Percentiles rank a stretch among this genome's conserved stretches.
These are phyloP conservation scores for Paecilomyces dactylethromorphus DNA, from an alignment of 2,329 filamentous ascomycete species.

Conservation along the genomic window DNA sequence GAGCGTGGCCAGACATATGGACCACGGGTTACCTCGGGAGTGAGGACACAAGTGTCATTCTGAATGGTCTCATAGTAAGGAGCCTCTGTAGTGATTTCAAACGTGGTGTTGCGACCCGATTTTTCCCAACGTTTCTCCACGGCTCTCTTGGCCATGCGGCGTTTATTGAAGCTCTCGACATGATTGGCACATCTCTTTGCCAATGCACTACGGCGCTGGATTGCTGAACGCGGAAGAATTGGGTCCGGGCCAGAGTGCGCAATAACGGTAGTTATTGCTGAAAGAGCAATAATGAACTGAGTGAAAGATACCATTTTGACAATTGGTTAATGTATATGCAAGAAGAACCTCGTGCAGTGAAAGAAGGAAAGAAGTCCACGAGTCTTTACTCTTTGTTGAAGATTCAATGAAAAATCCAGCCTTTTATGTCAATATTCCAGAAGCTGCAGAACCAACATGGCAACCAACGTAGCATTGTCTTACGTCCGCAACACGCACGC, in stretches of 20 bases:
- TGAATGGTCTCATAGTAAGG: slow-evolving; percentile 15
- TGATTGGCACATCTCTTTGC: neutral
- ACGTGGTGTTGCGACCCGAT: neutral
- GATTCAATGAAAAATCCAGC: too few relatives aligned
- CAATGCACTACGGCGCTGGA: neutral
- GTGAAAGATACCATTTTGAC: neutral
- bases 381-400: too few relatives aligned
- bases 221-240: neutral
- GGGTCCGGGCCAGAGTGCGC: neutral
- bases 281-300: neutral
- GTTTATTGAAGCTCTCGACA: neutral
- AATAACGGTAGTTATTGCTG: neutral
- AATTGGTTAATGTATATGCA: neutral
- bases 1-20: slow-evolving; percentile 30
- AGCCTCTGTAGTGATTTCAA: slow-evolving; percentile 2
- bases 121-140: neutral
- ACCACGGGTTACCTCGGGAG: slow-evolving; percentile 29
- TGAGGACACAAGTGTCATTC: slow-evolving; percentile 26
- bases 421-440: too few relatives aligned
- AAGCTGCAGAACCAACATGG: too few relatives aligned
- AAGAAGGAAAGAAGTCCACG: neutral
- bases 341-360: neutral
- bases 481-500: too few relatives aligned
- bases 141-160: neutral
- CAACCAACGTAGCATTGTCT: too few relatives aligned